A percentile compares a stretch with the other conserved stretches of the same genome.
These are phyloP conservation scores for Brassica carinata DNA, from an alignment of 345 rosid species.

Conservation along the genomic window DNA sequence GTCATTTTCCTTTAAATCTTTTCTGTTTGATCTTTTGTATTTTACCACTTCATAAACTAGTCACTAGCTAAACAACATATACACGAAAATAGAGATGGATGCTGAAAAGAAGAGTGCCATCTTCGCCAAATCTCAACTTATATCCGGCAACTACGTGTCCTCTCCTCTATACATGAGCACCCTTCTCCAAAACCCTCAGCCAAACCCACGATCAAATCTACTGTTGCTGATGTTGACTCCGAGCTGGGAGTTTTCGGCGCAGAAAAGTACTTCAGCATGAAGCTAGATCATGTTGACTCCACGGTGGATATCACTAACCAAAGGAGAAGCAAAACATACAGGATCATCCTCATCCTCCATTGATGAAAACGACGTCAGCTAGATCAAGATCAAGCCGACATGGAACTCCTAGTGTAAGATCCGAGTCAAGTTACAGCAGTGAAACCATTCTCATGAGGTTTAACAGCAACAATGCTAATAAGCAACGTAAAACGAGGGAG, in stretches of 20 bases:
- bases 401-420: constrained; percentile 55
- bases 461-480: constrained; percentile 43
- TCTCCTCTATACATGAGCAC: constrained; percentile 37
- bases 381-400: constrained; percentile 41
- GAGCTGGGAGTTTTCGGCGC: constrained; percentile 85
- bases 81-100: constrained; percentile 33
- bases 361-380: constrained; percentile 50
- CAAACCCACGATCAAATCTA: constrained; percentile 18
- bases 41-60: constrained; percentile 21
- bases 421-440: constrained; percentile 75
- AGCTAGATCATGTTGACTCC: not conserved
- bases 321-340: constrained; percentile 29
- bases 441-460: constrained; percentile 52
- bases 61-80: constrained; percentile 30
- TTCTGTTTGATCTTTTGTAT: constrained; percentile 12
- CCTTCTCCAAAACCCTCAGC: constrained; percentile 30
- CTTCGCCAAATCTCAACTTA: constrained; percentile 34
- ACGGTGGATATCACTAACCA: constrained; percentile 24
- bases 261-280: constrained; percentile 78
- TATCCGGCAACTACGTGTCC: constrained; percentile 29
- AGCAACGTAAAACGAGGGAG: constrained; percentile 40
- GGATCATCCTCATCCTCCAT: constrained; percentile 32
- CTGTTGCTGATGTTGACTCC: constrained; percentile 44
- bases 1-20: not conserved
- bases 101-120: constrained; percentile 36